Base-by-base conservation (phyloP, 495 filamentous ascomycete genomes). In the Talaromyces wortmannii region DNA sequence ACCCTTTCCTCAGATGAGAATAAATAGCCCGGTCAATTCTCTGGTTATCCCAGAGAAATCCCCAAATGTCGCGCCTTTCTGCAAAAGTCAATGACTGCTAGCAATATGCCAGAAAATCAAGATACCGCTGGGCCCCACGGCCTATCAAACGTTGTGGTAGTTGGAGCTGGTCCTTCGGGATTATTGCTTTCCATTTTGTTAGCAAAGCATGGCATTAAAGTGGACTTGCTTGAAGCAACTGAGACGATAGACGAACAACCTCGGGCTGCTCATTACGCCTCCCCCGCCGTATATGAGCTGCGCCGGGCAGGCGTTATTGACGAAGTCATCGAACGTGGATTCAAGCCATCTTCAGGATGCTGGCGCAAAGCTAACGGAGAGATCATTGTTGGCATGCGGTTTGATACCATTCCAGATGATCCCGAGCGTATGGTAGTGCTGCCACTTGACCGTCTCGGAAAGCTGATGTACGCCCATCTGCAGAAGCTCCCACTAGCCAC, bases 141-240 rank as follows among this genome's bases (percentile, higher is more conserved):
- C 23, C 10, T 48, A 23, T 48, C 46, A 23, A 48, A 78, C 66
- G 63, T 81, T 17, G 69, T 81, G 48, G 64, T 84, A 32, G 80
- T 82, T 5, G 80, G 81, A 30, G 81, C 81, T 11, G 80, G 79
- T 2, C 80, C 80, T 3, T 78, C 80, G 0, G 78, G 81, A 17
- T 74, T 85, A 4, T 72, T 83, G 11, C 75, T 84, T 0, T 69
- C 72, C 0, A 63, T 85, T 11, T 67, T 85, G 15, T 75, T 85
- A 7, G 69, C 78, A 8, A 77, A 78, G 62, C 64, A 73, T 55
- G 76, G 78, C 16, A 78, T 84, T 55, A 56, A 71, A 48, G 75
- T 80, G 51, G 71, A 73, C 31, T 63, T 84, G 7, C 65, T 84
- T 29, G 81, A 85, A 56, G 70, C 70, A 13, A 72, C 75, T 32